Percentiles rank a stretch among this genome's conserved stretches.
Conservation (phyloP, 768 basidiomycete species). For the Calocybe indica region DNA sequence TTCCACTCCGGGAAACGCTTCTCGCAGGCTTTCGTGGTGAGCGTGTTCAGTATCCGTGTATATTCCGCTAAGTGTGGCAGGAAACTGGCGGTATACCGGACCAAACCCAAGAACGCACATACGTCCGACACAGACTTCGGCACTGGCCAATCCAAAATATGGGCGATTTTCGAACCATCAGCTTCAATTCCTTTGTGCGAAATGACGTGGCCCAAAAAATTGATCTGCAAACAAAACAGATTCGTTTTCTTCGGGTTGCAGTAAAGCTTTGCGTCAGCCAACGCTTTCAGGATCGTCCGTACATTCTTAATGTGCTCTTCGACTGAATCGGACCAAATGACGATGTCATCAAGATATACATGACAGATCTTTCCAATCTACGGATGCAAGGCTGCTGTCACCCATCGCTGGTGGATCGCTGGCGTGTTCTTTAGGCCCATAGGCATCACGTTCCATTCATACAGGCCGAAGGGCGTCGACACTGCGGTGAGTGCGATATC, state of each 20-base stretch:
- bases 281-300: conserved; percentile 15
- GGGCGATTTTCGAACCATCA: conserved; percentile 13
- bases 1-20: conserved; percentile 15
- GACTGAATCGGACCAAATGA: conserved; percentile 33
- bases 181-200: conserved; percentile 17
- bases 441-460: conserved; percentile 23
- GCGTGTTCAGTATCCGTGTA: background rate
- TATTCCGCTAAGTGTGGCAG: conserved; percentile 15
- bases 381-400: conserved; percentile 17
- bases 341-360: conserved; percentile 37
- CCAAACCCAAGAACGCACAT: conserved; percentile 14
- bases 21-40: background rate
- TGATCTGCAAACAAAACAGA: conserved; percentile 9
- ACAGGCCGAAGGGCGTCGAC: conserved; percentile 27
- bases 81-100: conserved; percentile 16
- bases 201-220: conserved; percentile 23
- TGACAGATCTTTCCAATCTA: conserved; percentile 22
- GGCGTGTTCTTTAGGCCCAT: conserved; percentile 18
- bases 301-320: conserved; percentile 26
- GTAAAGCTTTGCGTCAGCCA: conserved; percentile 7
- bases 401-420: conserved; percentile 19
- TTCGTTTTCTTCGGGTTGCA: conserved; percentile 15
- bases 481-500: conserved; percentile 25
- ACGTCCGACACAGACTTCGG: conserved; percentile 14
- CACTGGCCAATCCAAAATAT: conserved; percentile 17